A percentile compares a stretch with the other conserved stretches of the same genome.
phyloP scores from a whole-genome alignment of 345 rosid genomes.

The Boechera divaricarpa region DNA sequence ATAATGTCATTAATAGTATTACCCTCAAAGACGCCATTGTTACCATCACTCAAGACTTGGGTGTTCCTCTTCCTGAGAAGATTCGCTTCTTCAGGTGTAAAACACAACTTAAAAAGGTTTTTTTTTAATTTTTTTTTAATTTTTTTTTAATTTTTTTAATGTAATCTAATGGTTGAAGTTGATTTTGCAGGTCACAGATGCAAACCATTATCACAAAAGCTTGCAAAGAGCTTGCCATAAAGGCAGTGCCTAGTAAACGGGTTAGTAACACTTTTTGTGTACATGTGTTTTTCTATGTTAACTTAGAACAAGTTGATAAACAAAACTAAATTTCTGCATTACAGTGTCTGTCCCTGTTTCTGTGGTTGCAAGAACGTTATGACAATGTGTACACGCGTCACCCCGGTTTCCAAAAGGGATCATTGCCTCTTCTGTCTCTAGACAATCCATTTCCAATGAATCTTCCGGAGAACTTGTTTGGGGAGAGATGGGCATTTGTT shows the following conservation, averaged over 20 bases:
- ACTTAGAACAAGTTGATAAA: not conserved
- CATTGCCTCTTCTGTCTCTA: conserved; percentile 75
- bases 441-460: conserved; percentile 96
- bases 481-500: conserved; percentile 97
- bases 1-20: conserved; percentile 89
- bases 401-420: conserved; percentile 93
- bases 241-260: conserved; percentile 85
- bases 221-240: conserved; percentile 79
- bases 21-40: conserved; percentile 80
- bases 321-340: conserved; percentile 14
- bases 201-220: conserved; percentile 92
- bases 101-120: not conserved
- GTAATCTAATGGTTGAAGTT: conserved; percentile 15
- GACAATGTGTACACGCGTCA: conserved; percentile 82
- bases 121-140: not conserved
- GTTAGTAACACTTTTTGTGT: conserved; percentile 49
- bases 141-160: fast-evolving
- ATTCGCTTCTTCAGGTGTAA: conserved; percentile 83
- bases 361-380: conserved; percentile 93
- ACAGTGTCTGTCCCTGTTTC: conserved; percentile 82
- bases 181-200: conserved; percentile 79
- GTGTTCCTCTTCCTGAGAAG: conserved; percentile 76
- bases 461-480: conserved; percentile 84
- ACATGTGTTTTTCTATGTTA: conserved; percentile 4
- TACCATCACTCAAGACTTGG: conserved; percentile 68